These are phyloP conservation scores for Paraconiothyrium sp. DNA, from an alignment of 2,329 filamentous ascomycete genomes.

Conservation along the genomic window DNA sequence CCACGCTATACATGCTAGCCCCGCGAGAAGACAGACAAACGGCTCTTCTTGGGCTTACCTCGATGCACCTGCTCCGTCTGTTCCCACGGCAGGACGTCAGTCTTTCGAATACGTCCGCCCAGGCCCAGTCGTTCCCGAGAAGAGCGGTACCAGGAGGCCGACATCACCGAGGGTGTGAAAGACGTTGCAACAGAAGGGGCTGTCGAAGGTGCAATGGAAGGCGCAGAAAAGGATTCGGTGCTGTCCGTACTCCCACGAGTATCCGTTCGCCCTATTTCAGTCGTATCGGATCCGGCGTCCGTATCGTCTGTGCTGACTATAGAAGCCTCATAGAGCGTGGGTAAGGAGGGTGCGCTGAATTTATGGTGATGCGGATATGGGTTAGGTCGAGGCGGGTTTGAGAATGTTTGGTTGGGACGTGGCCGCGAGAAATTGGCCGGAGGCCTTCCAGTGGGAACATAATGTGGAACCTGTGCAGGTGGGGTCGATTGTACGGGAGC, in stretches of 20 bases:
- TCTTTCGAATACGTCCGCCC: constrained; percentile 45
- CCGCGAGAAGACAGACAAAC: constrained; percentile 35
- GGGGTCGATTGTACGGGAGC: background rate
- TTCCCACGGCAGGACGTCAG: constrained; percentile 46
- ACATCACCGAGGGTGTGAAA: constrained; percentile 47
- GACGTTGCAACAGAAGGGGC: constrained; percentile 37
- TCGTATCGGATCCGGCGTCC: constrained; percentile 18
- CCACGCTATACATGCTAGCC: constrained; percentile 3
- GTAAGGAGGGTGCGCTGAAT: constrained; percentile 29
- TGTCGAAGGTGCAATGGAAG: constrained; percentile 41
- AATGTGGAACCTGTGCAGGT: background rate
- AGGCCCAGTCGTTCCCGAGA: constrained; percentile 50
- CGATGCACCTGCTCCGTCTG: constrained; percentile 16
- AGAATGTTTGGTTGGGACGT: constrained; percentile 17
- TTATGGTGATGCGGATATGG: constrained; percentile 25
- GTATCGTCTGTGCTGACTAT: constrained; percentile 36
- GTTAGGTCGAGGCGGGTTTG: constrained; percentile 17
- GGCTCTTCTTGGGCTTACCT: constrained; percentile 44
- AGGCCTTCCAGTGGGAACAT: constrained; percentile 8
- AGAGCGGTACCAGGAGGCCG: constrained; percentile 47
- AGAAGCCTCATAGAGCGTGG: constrained; percentile 45
- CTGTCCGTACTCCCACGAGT: constrained; percentile 18
- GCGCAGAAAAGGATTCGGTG: constrained; percentile 12
- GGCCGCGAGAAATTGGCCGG: constrained; percentile 20
- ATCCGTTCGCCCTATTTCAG: constrained; percentile 23